Percentiles rank a stretch among this genome's conserved stretches.
Evolutionary conservation across 352 stramenopile species (phyloP).

Genomic region (Plasmopara halstedii): DNA sequence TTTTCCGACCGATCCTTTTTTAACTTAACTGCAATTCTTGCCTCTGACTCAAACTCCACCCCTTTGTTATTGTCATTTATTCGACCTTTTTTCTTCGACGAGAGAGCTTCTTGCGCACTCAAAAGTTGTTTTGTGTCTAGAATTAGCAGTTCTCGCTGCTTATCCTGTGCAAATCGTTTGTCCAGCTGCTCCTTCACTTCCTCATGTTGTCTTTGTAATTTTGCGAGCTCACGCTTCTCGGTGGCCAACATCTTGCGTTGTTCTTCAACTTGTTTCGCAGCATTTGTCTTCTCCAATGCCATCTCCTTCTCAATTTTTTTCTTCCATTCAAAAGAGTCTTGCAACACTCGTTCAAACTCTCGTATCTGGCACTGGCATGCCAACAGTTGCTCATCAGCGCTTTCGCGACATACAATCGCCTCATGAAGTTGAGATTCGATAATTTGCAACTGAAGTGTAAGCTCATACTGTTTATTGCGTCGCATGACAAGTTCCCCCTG

Average conservation of each 20-base stretch:
- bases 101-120: constrained; percentile 24
- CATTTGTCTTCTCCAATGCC: constrained; percentile 4
- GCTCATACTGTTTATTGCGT: constrained; percentile 74
- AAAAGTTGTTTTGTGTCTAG: constrained; percentile 30
- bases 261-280: constrained; percentile 1
- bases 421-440: constrained; percentile 44
- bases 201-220: constrained; percentile 33
- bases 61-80: constrained; percentile 47
- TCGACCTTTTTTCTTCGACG: constrained; percentile 45
- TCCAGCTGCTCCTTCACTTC: constrained; percentile 37
- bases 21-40: constrained; percentile 35
- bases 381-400: constrained; percentile 34
- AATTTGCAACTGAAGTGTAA: constrained; percentile 60
- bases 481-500: constrained; percentile 65
- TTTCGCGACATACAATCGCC: constrained; percentile 26
- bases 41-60: constrained; percentile 39
- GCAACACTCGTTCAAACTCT: constrained; percentile 49
- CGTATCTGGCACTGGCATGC: constrained; percentile 46
- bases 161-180: constrained; percentile 22
- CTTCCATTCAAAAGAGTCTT: constrained; percentile 50
- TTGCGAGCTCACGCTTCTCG: constrained; percentile 25
- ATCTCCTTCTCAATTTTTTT: constrained; percentile 37
- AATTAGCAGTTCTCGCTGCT: constrained; percentile 34
- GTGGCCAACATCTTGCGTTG: constrained; percentile 6
- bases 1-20: constrained; percentile 36